A percentile compares a stretch with the other conserved stretches of the same genome.
Conservation (phyloP, 441 rosid species). For the Arabidopsis lyrata region DNA sequence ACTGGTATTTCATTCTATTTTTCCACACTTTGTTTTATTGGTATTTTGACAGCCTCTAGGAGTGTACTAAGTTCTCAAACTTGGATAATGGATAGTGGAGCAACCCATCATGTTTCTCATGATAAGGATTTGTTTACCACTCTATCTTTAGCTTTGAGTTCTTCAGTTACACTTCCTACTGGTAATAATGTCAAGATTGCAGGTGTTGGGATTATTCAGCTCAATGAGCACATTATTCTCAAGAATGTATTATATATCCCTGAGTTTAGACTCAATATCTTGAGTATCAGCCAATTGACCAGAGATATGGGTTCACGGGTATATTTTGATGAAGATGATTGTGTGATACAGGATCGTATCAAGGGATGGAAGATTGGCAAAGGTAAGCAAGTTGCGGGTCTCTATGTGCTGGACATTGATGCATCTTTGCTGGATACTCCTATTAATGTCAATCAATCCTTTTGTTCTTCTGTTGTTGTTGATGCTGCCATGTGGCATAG, state of each 20-base stretch:
- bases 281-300: background rate
- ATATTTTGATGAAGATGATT: background rate
- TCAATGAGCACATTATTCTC: background rate
- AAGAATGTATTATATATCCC: background rate
- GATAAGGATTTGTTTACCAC: background rate
- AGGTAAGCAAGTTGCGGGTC: background rate
- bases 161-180: background rate
- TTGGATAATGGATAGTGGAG: background rate
- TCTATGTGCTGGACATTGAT: too few species aligned
- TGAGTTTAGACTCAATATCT: background rate
- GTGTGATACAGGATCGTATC: background rate
- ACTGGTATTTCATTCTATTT: background rate
- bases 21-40: background rate
- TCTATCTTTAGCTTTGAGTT: background rate
- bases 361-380: background rate
- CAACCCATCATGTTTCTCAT: constrained; percentile 3
- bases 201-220: background rate
- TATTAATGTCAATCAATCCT: too few species aligned
- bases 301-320: background rate
- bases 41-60: background rate
- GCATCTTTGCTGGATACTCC: too few species aligned
- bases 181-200: background rate
- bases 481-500: background rate
- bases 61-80: background rate
- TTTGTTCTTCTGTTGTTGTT: background rate